Evolutionary conservation across 1,139 yeast genomes (phyloP), one percentile per base, ranked within the genome.

Genomic region (Suhomyces panamericanus): DNA sequence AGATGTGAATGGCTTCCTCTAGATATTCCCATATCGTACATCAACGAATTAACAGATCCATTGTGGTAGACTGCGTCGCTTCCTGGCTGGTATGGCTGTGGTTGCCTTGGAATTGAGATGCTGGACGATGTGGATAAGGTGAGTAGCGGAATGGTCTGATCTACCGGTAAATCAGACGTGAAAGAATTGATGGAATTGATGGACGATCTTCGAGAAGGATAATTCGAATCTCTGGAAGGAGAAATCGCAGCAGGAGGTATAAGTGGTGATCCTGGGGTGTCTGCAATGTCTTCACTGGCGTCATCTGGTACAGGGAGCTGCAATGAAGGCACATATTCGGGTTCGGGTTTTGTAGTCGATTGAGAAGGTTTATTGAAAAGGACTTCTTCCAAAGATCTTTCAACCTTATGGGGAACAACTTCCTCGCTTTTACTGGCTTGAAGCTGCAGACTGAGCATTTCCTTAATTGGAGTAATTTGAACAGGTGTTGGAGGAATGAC

Each of bases 121-220:
- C 68, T 42, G 1, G 74, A 67, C 5, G 68, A 54, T 6, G 62
- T 59, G 1, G 76, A 68, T 39, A 59, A 52, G 14, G 60, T 57
- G 15, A 74, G 58, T 24, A 74, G 57, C 10, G 78, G 79, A 26
- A 72, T 58, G 2, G 70, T 67, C 50, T 67, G 75, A 17, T 73
- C 77, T 16, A 67, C 49, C 1, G 69, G 69, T 4, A 57, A 28
- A 35, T 62, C 58, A 12, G 49, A 44, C 26, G 49, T 43, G 5
- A 52, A 49, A 2, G 68, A 60, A 3, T 48, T 48, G 6, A 50
- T 39, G 31, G 73, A 69, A 3, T 62, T 52, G 3, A 57, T 33
- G 0, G 75, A 69, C 1, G 70, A 62, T 15, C 52, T 44, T 10
- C 60, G 37, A 4, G 63, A 56, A 9, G 27, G 17, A 12, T 42